Evolutionary conservation across 1,284 basidiomycete genomes (phyloP).

Genomic region (Fomitopsis palustris): DNA sequence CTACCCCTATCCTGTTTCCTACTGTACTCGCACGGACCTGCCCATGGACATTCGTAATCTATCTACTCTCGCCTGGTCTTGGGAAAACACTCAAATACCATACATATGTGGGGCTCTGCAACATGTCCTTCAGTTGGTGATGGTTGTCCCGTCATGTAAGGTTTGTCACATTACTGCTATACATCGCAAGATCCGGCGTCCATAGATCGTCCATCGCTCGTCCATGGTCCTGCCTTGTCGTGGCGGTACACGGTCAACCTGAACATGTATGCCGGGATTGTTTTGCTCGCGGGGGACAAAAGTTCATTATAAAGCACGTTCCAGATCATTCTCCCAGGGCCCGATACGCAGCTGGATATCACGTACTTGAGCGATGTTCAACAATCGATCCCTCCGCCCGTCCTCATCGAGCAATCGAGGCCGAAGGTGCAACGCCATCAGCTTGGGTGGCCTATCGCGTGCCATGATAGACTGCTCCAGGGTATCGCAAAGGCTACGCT

Average conservation of each 20-base stretch:
- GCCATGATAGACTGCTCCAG: conserved; percentile 20
- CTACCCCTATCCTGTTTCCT: conserved; percentile 1
- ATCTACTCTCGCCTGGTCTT: background rate
- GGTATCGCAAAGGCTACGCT: conserved; percentile 27
- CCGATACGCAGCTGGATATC: conserved; percentile 19
- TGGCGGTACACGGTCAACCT: too few species aligned
- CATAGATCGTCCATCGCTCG: too few species aligned
- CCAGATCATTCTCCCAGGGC: conserved; percentile 17
- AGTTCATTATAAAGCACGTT: background rate
- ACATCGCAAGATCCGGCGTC: too few species aligned
- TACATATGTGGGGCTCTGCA: conserved; percentile 13
- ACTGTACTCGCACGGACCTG: conserved; percentile 48
- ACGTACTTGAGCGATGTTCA: conserved; percentile 20
- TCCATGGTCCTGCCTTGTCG: too few species aligned
- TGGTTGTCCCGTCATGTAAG: too few species aligned
- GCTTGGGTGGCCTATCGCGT: conserved; percentile 10
- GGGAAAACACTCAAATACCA: conserved; percentile 17
- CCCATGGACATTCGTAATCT: conserved; percentile 42
- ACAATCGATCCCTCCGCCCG: conserved; percentile 26
- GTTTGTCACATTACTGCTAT: too few species aligned
- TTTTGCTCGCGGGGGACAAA: background rate
- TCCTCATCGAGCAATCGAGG: conserved; percentile 23
- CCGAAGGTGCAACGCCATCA: conserved; percentile 27
- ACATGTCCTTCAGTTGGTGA: background rate
- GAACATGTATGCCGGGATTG: background rate